phyloP scores from a whole-genome alignment of 2,329 filamentous ascomycete genomes.

The Cercospora nicotianae region DNA sequence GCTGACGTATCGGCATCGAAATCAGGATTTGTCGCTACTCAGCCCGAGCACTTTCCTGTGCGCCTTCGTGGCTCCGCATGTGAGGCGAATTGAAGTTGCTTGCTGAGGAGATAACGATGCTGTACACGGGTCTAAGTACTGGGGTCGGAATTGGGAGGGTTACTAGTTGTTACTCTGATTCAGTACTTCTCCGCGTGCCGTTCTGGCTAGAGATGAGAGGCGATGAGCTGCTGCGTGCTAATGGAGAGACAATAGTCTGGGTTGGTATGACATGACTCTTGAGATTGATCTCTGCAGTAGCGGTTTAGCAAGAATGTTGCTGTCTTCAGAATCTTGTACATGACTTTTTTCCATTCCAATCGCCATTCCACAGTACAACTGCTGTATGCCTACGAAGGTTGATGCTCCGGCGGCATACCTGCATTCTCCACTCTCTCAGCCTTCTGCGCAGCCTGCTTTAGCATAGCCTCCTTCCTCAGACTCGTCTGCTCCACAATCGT shows the following conservation, averaged over 20 bases:
- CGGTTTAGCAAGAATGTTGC: neutral
- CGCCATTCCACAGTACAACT: neutral
- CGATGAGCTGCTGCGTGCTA: neutral
- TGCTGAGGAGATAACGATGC: neutral
- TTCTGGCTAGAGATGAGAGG: neutral
- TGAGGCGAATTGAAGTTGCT: neutral
- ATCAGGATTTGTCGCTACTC: neutral
- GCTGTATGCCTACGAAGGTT: neutral
- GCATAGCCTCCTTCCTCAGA: conserved; percentile 28
- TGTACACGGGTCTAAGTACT: neutral
- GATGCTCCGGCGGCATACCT: conserved; percentile 12
- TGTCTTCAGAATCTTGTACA: neutral
- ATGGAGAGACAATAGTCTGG: neutral
- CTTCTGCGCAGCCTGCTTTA: conserved; percentile 18
- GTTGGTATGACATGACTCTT: neutral
- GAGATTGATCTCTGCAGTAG: neutral
- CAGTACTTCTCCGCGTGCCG: neutral
- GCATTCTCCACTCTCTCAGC: conserved; percentile 7
- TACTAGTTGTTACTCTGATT: neutral
- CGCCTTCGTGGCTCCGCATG: neutral
- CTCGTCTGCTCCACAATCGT: conserved; percentile 41
- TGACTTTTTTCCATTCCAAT: neutral
- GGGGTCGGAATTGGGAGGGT: neutral
- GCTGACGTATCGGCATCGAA: neutral
- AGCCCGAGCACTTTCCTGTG: neutral